Conservation (phyloP, 805 yeast genomes). For the Hanseniaspora occidentalis region DNA sequence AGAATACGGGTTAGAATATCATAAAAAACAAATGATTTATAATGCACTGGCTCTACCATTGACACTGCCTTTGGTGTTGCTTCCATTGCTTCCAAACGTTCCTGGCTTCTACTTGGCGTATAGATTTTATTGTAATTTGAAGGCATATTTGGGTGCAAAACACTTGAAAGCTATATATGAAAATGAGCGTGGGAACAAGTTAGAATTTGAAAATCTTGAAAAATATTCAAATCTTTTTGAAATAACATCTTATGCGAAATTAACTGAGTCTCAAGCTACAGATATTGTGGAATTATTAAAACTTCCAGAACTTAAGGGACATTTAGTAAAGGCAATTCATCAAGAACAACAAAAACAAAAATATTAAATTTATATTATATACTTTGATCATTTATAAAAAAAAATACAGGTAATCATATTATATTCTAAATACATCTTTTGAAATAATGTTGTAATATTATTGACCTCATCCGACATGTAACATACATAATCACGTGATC, state of each 20-base stretch:
- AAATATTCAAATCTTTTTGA: slow-evolving; percentile 18
- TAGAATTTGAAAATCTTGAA: slow-evolving; percentile 23
- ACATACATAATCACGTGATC: too few relatives aligned
- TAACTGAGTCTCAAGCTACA: slow-evolving; percentile 32
- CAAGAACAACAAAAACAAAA: slow-evolving; percentile 33
- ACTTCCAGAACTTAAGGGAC: slow-evolving; percentile 31
- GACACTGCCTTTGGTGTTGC: slow-evolving; percentile 62
- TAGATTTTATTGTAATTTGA: slow-evolving; percentile 73
- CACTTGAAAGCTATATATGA: slow-evolving; percentile 51
- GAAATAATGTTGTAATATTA: too few relatives aligned
- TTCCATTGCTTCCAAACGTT: slow-evolving; percentile 83
- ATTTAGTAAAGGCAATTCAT: slow-evolving; percentile 36
- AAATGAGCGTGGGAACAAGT: slow-evolving; percentile 25
- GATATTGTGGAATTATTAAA: slow-evolving; percentile 33
- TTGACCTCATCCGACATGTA: too few relatives aligned
- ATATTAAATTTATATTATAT: background rate
- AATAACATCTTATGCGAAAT: slow-evolving; percentile 15
- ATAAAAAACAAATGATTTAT: slow-evolving; percentile 39
- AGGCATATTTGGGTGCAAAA: slow-evolving; percentile 62
- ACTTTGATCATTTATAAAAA: too few relatives aligned
- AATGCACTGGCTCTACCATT: slow-evolving; percentile 59
- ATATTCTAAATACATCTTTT: too few relatives aligned
- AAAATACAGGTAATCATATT: slow-evolving; percentile 1
- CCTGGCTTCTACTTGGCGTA: slow-evolving; percentile 83
- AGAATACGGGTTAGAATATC: slow-evolving; percentile 34